Percentiles rank a stretch among this genome's conserved stretches.
phyloP scores from a whole-genome alignment of 1,139 yeast species.

The Arxiozyma bovina region DNA sequence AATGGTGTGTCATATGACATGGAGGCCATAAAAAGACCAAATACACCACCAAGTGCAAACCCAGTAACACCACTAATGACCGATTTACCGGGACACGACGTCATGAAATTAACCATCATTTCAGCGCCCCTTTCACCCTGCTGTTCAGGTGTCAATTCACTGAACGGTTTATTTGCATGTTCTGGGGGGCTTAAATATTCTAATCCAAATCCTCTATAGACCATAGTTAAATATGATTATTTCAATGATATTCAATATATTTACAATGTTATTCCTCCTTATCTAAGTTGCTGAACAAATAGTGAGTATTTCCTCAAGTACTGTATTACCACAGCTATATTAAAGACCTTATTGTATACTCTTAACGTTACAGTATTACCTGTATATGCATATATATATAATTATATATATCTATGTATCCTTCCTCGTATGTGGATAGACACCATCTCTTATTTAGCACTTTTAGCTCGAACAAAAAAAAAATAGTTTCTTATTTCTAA shows the following conservation, averaged over 20 bases:
- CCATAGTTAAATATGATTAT: slow-evolving; percentile 22
- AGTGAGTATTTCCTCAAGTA: too few relatives aligned
- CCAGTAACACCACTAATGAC: slow-evolving; percentile 91
- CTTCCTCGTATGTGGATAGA: too few relatives aligned
- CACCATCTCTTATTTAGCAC: too few relatives aligned
- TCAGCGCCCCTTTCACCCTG: slow-evolving; percentile 90
- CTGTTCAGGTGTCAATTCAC: slow-evolving; percentile 81
- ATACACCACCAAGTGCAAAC: slow-evolving; percentile 89
- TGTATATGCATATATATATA: too few relatives aligned
- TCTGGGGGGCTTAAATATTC: slow-evolving; percentile 33
- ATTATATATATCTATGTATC: too few relatives aligned
- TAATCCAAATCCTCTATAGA: slow-evolving; percentile 35
- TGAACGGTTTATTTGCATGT: slow-evolving; percentile 38
- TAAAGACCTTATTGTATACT: too few relatives aligned
- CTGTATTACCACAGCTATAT: too few relatives aligned
- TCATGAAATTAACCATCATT: slow-evolving; percentile 74
- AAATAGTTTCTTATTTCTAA: too few relatives aligned
- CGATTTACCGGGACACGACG: slow-evolving; percentile 92
- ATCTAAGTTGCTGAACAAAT: background rate
- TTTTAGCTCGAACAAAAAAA: too few relatives aligned
- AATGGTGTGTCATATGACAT: slow-evolving; percentile 40
- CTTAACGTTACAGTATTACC: too few relatives aligned
- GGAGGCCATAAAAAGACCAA: slow-evolving; percentile 94
- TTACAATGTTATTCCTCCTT: too few relatives aligned
- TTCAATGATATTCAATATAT: too few relatives aligned